phyloP scores from a whole-genome alignment of 2,329 filamentous ascomycete genomes.

The Fusarium succisae region DNA sequence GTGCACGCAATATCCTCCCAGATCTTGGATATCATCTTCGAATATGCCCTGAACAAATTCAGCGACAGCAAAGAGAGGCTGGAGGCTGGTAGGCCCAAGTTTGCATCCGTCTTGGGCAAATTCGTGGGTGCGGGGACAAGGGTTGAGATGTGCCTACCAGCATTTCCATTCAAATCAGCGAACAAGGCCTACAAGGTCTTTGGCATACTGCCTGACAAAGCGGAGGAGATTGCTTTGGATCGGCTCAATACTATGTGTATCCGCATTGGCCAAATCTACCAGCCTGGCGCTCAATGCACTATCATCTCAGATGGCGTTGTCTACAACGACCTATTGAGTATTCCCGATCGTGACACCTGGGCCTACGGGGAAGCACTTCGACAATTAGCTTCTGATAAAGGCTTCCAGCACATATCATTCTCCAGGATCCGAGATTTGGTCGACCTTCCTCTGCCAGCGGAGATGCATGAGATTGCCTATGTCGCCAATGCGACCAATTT shows the following conservation, averaged over 20 bases:
- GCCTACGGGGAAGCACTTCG: slow-evolving; percentile 58
- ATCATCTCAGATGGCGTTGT: slow-evolving; percentile 64
- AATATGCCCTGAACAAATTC: slow-evolving; percentile 13
- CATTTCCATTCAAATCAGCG: slow-evolving; percentile 48
- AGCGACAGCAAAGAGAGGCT: slow-evolving; percentile 6
- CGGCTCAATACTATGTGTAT: slow-evolving; percentile 43
- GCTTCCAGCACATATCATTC: slow-evolving; percentile 55
- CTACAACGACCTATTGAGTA: slow-evolving; percentile 62
- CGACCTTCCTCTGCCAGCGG: slow-evolving; percentile 49
- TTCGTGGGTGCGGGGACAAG: not conserved
- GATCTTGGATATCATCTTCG: slow-evolving; percentile 2
- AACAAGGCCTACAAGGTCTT: slow-evolving; percentile 48
- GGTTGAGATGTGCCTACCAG: slow-evolving; percentile 40
- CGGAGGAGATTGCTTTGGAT: slow-evolving; percentile 43
- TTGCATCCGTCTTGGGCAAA: not conserved
- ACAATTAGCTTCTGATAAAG: slow-evolving; percentile 48
- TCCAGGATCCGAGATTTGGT: slow-evolving; percentile 57
- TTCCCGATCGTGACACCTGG: slow-evolving; percentile 59
- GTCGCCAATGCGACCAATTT: slow-evolving; percentile 46
- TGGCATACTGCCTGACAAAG: slow-evolving; percentile 44
- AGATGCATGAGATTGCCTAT: slow-evolving; percentile 54
- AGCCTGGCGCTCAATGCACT: slow-evolving; percentile 44
- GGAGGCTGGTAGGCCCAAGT: not conserved
- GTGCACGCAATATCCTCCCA: not conserved
- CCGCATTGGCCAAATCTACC: slow-evolving; percentile 41